Evolutionary conservation across 805 yeast genomes (phyloP).

Genomic region (Candida ascalaphidarum): DNA sequence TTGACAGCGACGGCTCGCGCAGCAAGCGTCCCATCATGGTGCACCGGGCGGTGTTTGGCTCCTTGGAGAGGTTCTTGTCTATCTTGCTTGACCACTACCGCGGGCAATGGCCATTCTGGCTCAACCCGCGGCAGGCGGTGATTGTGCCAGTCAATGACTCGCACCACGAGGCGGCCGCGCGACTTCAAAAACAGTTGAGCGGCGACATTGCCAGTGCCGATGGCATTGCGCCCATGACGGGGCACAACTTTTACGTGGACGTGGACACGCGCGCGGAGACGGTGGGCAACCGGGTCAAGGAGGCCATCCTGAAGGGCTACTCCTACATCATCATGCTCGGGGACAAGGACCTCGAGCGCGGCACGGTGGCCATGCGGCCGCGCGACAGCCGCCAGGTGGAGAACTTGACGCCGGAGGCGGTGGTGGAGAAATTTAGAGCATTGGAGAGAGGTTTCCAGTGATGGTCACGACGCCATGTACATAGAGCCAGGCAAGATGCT

Average conservation of each 20-base stretch:
- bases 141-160: constrained; percentile 70
- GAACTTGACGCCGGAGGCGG: constrained; percentile 40
- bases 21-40: constrained; percentile 81
- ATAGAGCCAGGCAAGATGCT: no score
- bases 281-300: constrained; percentile 71
- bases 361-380: constrained; percentile 56
- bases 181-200: constrained; percentile 34
- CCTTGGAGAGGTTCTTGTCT: constrained; percentile 88
- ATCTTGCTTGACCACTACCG: constrained; percentile 80
- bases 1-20: constrained; percentile 38
- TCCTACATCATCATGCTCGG: constrained; percentile 81
- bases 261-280: constrained; percentile 70
- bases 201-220: constrained; percentile 31
- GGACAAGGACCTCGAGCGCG: constrained; percentile 62
- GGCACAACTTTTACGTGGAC: constrained; percentile 63
- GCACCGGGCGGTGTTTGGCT: constrained; percentile 93
- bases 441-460: constrained; percentile 43
- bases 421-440: constrained; percentile 42
- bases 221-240: constrained; percentile 46
- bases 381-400: constrained; percentile 40
- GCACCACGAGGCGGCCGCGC: constrained; percentile 48
- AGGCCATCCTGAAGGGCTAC: constrained; percentile 66
- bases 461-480: no score
- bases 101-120: constrained; percentile 98
- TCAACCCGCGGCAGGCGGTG: constrained; percentile 84